These are phyloP conservation scores for Haberlea rhodopensis DNA, from an alignment of 257 asterid genomes.

Conservation along the genomic window DNA sequence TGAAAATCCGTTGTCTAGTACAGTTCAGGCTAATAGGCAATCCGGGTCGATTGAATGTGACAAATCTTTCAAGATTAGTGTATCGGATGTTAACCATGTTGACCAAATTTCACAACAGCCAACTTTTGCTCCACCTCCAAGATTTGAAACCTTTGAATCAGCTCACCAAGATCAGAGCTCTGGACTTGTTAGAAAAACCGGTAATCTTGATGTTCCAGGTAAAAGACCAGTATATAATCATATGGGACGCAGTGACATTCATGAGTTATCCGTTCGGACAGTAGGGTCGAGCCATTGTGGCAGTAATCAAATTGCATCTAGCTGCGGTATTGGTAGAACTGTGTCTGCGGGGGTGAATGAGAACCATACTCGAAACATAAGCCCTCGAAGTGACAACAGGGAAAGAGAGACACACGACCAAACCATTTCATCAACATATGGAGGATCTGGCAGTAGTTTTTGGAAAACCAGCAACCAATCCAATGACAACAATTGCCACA, in stretches of 20 bases:
- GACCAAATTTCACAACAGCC: constrained; percentile 18
- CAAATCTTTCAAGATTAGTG: constrained; percentile 23
- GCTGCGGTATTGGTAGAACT: constrained; percentile 33
- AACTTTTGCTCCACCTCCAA: constrained; percentile 38
- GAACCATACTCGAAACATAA: constrained; percentile 29
- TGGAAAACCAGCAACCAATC: constrained; percentile 49
- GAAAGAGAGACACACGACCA: constrained; percentile 43
- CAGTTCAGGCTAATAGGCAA: constrained; percentile 23
- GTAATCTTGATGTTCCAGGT: constrained; percentile 17
- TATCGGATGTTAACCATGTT: constrained; percentile 23
- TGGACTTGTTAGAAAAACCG: constrained; percentile 12
- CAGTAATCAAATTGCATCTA: constrained; percentile 59
- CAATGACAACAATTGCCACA: constrained; percentile 40
- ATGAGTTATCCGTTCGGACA: constrained; percentile 49
- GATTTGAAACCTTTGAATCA: constrained; percentile 29
- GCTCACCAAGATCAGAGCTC: constrained; percentile 22
- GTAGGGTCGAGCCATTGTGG: constrained; percentile 76
- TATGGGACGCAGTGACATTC: constrained; percentile 17
- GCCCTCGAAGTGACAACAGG: constrained; percentile 35
- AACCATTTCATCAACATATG: constrained; percentile 55
- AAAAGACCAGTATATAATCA: constrained; percentile 18
- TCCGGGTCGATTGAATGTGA: constrained; percentile 23
- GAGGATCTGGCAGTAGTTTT: constrained; percentile 63
- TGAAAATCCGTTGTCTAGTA: constrained; percentile 39
- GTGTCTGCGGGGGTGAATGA: constrained; percentile 29